Conservation (phyloP, 2,329 filamentous ascomycete species). For the Aspergillus brunneoviolaceus region DNA sequence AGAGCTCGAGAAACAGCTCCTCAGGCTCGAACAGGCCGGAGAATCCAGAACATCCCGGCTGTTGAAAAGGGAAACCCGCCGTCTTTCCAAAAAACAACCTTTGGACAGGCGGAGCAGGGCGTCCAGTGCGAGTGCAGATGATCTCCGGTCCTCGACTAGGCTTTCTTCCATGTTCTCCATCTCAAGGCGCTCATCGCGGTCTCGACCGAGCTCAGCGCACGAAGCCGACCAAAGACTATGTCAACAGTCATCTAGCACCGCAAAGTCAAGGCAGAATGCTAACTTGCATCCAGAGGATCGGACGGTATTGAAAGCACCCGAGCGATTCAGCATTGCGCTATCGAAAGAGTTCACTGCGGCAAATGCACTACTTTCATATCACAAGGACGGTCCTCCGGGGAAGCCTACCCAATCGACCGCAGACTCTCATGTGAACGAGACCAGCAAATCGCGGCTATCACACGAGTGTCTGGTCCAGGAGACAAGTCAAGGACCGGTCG, state of each 20-base stretch:
- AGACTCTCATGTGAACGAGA: slow-evolving; percentile 12
- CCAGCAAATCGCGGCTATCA: background rate
- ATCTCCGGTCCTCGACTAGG: slow-evolving; percentile 23
- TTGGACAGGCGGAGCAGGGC: slow-evolving; percentile 29
- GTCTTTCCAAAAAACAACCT: slow-evolving; percentile 38
- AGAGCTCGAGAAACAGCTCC: slow-evolving; percentile 25
- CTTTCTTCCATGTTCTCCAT: slow-evolving; percentile 31
- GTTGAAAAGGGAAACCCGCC: slow-evolving; percentile 27
- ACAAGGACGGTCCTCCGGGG: slow-evolving; percentile 3
- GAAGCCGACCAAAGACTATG: slow-evolving; percentile 17
- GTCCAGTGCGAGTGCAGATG: slow-evolving; percentile 31
- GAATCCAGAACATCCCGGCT: slow-evolving; percentile 12
- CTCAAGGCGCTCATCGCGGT: slow-evolving; percentile 29
- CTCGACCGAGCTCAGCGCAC: slow-evolving; percentile 27
- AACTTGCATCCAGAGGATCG: slow-evolving; percentile 10
- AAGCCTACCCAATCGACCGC: slow-evolving; percentile 17
- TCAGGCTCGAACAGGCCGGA: slow-evolving; percentile 28
- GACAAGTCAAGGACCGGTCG: background rate
- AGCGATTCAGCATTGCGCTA: slow-evolving; percentile 31
- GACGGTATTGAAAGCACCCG: slow-evolving; percentile 27
- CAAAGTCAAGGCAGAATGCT: slow-evolving; percentile 7
- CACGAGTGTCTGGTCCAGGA: background rate
- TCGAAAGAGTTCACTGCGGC: slow-evolving; percentile 29
- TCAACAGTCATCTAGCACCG: background rate
- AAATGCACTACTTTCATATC: slow-evolving; percentile 18